phyloP scores from a whole-genome alignment of 208 protist species.

The Leishmania braziliensis region DNA sequence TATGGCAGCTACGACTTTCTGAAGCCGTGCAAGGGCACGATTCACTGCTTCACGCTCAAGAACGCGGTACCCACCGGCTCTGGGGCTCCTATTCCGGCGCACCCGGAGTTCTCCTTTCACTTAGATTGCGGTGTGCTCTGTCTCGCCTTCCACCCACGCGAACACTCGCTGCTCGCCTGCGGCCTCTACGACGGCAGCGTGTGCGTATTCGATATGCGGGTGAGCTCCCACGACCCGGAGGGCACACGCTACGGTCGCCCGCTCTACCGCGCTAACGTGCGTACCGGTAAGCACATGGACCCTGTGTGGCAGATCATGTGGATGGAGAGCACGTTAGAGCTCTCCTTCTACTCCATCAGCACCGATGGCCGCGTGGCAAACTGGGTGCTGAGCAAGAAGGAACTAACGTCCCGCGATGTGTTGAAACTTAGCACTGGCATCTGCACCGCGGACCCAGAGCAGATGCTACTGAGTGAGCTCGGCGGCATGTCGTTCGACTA shows the following conservation, averaged over 20 bases:
- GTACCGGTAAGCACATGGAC: constrained; percentile 97
- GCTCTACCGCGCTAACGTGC: constrained; percentile 91
- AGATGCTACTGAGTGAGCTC: constrained; percentile 86
- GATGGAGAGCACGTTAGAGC: constrained; percentile 53
- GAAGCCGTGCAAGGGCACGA: constrained; percentile 91
- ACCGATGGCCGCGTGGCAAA: constrained; percentile 95
- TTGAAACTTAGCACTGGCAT: constrained; percentile 83
- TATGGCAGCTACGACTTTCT: constrained; percentile 98
- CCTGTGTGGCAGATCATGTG: constrained; percentile 96
- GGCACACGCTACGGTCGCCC: constrained; percentile 70
- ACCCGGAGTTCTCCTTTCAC: constrained; percentile 94
- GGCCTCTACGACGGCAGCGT: constrained; percentile 97
- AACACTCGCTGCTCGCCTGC: constrained; percentile 91
- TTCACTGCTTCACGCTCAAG: constrained; percentile 98
- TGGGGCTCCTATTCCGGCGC: constrained; percentile 58
- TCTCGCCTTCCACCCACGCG: constrained; percentile 94
- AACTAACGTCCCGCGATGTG: constrained; percentile 94
- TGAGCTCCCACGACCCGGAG: constrained; percentile 37
- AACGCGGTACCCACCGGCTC: constrained; percentile 89
- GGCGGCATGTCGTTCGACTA: constrained; percentile 97
- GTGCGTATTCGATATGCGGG: constrained; percentile 94
- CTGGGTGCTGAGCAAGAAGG: constrained; percentile 96
- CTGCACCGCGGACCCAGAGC: constrained; percentile 79
- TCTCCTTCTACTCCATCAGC: constrained; percentile 96
- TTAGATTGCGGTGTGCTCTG: constrained; percentile 95